Evolutionary conservation across 2,329 filamentous ascomycete species (phyloP).

Genomic region (Colletotrichum eleusines): DNA sequence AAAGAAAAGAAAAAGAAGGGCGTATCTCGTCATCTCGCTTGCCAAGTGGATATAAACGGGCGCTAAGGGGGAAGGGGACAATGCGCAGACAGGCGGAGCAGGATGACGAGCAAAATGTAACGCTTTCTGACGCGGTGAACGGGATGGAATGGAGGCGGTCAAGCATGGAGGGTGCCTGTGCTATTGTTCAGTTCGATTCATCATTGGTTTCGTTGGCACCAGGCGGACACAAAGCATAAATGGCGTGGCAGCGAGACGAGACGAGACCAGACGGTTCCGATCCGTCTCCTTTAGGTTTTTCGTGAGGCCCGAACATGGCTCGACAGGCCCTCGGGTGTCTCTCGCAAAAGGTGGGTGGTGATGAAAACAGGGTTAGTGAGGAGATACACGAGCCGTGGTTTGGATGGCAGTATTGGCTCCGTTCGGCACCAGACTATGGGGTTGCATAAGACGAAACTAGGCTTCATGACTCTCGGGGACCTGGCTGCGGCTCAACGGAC

Average conservation of each 20-base stretch:
- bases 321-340: neutral
- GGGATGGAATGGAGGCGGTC: neutral
- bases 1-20: neutral
- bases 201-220: constrained; percentile 1
- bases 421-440: neutral
- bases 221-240: neutral
- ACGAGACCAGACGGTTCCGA: constrained; percentile 27
- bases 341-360: neutral
- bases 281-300: constrained; percentile 13
- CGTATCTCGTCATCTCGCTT: constrained; percentile 25
- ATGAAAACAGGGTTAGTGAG: constrained; percentile 9
- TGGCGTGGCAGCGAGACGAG: constrained; percentile 34
- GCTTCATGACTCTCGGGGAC: constrained; percentile 1
- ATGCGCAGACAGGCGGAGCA: neutral
- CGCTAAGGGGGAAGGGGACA: no score
- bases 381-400: constrained; percentile 1
- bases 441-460: neutral
- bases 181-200: neutral
- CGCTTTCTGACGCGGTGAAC: constrained; percentile 18
- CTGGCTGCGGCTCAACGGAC: neutral
- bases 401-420: constrained; percentile 7
- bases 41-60: constrained; percentile 19
- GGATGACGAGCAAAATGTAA: constrained; percentile 13
- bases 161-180: constrained; percentile 1
- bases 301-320: constrained; percentile 19